Conservation (phyloP, 2,329 filamentous ascomycete genomes). For the Blastomyces gilchristii region DNA sequence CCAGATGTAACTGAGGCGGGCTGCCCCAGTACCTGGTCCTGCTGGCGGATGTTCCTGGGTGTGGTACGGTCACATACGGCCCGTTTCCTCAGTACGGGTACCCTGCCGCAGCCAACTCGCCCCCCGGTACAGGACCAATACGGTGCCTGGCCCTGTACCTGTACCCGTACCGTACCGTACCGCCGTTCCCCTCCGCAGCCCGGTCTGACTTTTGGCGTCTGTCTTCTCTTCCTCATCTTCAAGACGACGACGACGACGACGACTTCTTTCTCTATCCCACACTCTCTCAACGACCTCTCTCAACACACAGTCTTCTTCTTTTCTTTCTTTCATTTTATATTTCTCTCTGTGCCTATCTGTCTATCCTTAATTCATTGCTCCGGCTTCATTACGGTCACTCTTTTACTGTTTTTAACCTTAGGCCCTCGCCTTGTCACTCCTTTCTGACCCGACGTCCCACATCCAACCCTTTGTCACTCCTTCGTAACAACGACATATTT, state of each 20-base stretch:
- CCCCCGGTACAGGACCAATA: neutral
- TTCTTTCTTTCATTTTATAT: conserved; percentile 17
- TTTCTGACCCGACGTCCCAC: conserved; percentile 12
- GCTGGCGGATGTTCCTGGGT: neutral
- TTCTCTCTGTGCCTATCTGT: conserved; percentile 15
- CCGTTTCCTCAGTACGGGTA: neutral
- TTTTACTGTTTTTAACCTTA: conserved; percentile 17
- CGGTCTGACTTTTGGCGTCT: neutral
- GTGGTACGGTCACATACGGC: conserved; percentile 2
- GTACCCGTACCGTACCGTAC: neutral
- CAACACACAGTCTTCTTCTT: conserved; percentile 14
- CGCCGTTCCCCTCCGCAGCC: neutral
- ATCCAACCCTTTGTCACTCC: conserved; percentile 5
- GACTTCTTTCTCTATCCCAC: neutral
- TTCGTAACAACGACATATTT: conserved; percentile 14
- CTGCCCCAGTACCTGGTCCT: neutral
- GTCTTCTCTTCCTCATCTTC: neutral
- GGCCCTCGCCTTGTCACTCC: conserved; percentile 10
- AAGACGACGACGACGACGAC: neutral
- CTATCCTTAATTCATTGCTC: conserved; percentile 12
- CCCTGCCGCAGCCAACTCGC: neutral
- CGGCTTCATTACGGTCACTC: conserved; percentile 10
- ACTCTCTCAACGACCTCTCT: neutral
- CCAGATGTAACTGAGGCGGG: neutral
- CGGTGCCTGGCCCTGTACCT: neutral